Evolutionary conservation across 306 rosid species (phyloP).

Genomic region (Heteromeles arbutifolia): DNA sequence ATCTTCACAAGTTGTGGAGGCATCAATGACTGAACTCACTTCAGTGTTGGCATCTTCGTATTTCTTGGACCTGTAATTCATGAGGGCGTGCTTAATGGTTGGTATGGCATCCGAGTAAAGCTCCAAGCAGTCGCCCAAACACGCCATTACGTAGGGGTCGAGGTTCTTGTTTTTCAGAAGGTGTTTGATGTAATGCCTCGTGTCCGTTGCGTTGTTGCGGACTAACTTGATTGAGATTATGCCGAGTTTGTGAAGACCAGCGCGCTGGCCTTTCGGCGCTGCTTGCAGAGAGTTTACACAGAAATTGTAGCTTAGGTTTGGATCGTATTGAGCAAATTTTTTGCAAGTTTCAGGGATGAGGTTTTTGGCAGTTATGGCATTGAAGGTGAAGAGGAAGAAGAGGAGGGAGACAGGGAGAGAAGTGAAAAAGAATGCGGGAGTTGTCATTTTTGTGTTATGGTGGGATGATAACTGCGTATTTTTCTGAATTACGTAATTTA

Average conservation of each 20-base stretch:
- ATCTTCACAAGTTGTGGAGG: slow-evolving; percentile 67
- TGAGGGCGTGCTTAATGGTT: slow-evolving; percentile 31
- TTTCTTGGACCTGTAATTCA: slow-evolving; percentile 34
- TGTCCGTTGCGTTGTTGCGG: slow-evolving; percentile 36
- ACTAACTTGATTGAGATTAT: slow-evolving; percentile 36
- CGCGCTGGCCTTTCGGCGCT: slow-evolving; percentile 7
- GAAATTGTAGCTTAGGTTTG: slow-evolving; percentile 57
- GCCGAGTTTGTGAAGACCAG: slow-evolving; percentile 43
- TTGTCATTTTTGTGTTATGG: background rate
- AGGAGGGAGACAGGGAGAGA: slow-evolving; percentile 16
- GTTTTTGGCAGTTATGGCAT: slow-evolving; percentile 4
- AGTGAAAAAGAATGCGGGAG: slow-evolving; percentile 6
- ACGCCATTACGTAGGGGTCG: slow-evolving; percentile 19
- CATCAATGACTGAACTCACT: slow-evolving; percentile 46
- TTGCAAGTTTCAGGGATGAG: slow-evolving; percentile 55
- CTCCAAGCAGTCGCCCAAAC: slow-evolving; percentile 53
- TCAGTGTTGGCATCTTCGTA: slow-evolving; percentile 38
- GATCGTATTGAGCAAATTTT: slow-evolving; percentile 40
- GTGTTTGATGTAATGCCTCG: slow-evolving; percentile 27
- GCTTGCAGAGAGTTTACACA: slow-evolving; percentile 48
- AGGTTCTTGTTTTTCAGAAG: slow-evolving; percentile 29
- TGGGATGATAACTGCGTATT: background rate
- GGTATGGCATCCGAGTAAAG: slow-evolving; percentile 41
- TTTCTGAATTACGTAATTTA: background rate
- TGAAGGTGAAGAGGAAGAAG: slow-evolving; percentile 4